phyloP scores from a whole-genome alignment of 2,329 filamentous ascomycete species.

The Endocalyx cinctus region DNA sequence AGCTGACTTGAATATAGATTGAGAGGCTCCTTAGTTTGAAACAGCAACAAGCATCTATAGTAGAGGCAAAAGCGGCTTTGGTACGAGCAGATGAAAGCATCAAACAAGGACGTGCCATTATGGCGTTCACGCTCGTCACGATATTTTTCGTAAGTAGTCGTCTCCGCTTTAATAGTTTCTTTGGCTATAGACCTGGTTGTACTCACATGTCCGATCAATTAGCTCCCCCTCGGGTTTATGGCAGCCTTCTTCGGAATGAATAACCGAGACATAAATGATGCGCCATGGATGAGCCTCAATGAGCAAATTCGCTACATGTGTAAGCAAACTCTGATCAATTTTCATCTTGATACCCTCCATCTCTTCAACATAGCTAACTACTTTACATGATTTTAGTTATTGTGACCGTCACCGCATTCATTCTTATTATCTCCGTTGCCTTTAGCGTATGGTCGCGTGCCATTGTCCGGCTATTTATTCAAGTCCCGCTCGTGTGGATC shows the following conservation, averaged over 20 bases:
- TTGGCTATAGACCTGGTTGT: background rate
- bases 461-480: too few relatives aligned
- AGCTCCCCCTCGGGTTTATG: constrained; percentile 35
- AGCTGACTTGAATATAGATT: constrained; percentile 21
- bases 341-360: too few relatives aligned
- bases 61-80: constrained; percentile 38
- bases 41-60: constrained; percentile 41
- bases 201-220: background rate
- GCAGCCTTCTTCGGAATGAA: constrained; percentile 38
- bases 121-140: constrained; percentile 42
- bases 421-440: background rate
- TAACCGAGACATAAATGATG: too few relatives aligned
- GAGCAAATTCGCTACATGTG: too few relatives aligned
- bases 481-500: too few relatives aligned
- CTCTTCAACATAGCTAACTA: too few relatives aligned
- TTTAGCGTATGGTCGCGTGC: too few relatives aligned
- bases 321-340: too few relatives aligned
- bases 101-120: constrained; percentile 37
- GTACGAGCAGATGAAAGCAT: constrained; percentile 34
- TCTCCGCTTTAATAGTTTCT: background rate
- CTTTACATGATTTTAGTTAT: too few relatives aligned
- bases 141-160: constrained; percentile 43
- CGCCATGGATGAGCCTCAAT: too few relatives aligned
- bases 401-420: background rate
- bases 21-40: constrained; percentile 38